Conservation (phyloP, 2,329 filamentous ascomycete species). For the Apiospora aurea region DNA sequence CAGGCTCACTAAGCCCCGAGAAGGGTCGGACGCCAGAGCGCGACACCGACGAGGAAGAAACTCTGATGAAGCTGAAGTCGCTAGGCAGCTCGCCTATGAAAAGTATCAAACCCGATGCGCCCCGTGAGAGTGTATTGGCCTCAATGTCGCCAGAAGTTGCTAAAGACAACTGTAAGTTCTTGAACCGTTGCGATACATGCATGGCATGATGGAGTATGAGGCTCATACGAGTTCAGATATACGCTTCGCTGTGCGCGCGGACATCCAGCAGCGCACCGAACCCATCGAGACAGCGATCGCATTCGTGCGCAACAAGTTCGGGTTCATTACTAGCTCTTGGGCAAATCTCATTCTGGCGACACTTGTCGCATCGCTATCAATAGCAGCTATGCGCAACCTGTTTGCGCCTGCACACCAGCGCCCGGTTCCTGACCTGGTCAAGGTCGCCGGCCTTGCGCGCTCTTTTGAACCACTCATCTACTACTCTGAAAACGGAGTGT, state of each 20-base stretch:
- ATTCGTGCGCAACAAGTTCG: constrained; percentile 66
- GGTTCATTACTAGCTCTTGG: constrained; percentile 72
- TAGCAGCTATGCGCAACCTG: constrained; percentile 70
- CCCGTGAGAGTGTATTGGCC: constrained; percentile 39
- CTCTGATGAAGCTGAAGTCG: constrained; percentile 47
- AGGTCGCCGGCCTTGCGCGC: constrained; percentile 86
- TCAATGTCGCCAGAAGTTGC: constrained; percentile 41
- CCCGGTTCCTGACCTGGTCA: constrained; percentile 84
- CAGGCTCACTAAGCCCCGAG: constrained; percentile 63
- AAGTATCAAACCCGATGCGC: constrained; percentile 31
- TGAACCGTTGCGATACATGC: not conserved
- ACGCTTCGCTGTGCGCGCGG: constrained; percentile 84
- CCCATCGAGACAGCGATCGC: constrained; percentile 78
- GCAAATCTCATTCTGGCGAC: constrained; percentile 69
- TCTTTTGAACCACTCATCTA: constrained; percentile 95
- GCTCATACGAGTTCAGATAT: constrained; percentile 66
- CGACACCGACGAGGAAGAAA: constrained; percentile 43
- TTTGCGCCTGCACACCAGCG: constrained; percentile 71
- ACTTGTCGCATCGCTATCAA: constrained; percentile 67
- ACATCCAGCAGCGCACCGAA: constrained; percentile 86
- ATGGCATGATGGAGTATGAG: constrained; percentile 7
- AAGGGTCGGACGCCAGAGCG: constrained; percentile 59
- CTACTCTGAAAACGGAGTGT: constrained; percentile 88
- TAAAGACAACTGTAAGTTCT: constrained; percentile 59
- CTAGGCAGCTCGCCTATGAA: constrained; percentile 37